Evolutionary conservation across 2,329 filamentous ascomycete species (phyloP).

Genomic region (Trichoderma harzianum): DNA sequence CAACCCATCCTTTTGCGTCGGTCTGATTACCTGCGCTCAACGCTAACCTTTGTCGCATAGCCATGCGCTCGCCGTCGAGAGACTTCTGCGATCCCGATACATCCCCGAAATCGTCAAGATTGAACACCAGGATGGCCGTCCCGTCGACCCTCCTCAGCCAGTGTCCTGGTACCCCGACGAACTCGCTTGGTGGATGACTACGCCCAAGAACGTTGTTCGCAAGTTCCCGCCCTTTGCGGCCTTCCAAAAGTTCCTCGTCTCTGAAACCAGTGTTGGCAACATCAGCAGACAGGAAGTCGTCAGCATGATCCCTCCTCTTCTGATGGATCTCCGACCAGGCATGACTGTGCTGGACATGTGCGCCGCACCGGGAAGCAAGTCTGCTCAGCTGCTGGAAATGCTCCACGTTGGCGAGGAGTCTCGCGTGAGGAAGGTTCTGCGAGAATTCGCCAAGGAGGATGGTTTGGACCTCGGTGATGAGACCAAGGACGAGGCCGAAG

Average conservation of each 20-base stretch:
- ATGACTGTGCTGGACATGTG: slow-evolving; percentile 96
- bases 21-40: background rate
- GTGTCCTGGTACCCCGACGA: slow-evolving; percentile 93
- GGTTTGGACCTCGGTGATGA: slow-evolving; percentile 50
- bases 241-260: slow-evolving; percentile 97
- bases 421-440: slow-evolving; percentile 68
- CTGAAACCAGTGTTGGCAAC: slow-evolving; percentile 94
- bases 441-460: slow-evolving; percentile 59
- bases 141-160: slow-evolving; percentile 75
- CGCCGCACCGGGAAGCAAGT: slow-evolving; percentile 95
- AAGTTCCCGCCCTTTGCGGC: slow-evolving; percentile 91
- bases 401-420: slow-evolving; percentile 90
- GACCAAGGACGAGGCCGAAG: slow-evolving; percentile 46
- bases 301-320: slow-evolving; percentile 95
- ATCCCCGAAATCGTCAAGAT: slow-evolving; percentile 87
- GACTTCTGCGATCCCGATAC: slow-evolving; percentile 82
- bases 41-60: slow-evolving; percentile 39
- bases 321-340: slow-evolving; percentile 86
- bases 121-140: slow-evolving; percentile 74
- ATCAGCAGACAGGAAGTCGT: slow-evolving; percentile 97
- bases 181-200: slow-evolving; percentile 97
- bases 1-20: background rate
- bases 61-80: slow-evolving; percentile 88
- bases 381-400: slow-evolving; percentile 91
- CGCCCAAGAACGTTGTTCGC: slow-evolving; percentile 90